phyloP scores from a whole-genome alignment of 1,284 basidiomycete species.

The Malassezia yamatoensis region DNA sequence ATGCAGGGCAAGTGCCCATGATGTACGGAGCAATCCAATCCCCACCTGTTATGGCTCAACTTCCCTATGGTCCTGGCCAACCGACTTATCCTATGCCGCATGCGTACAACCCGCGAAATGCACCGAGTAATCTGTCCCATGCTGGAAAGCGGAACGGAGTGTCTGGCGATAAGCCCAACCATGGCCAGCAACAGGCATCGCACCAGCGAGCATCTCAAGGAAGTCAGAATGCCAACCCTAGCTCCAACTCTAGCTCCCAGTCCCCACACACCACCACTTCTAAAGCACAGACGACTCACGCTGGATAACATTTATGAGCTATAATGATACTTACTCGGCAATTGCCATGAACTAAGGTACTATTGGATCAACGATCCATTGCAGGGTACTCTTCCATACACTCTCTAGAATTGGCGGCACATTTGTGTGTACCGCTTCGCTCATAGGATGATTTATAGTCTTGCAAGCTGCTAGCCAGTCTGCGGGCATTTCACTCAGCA shows the following conservation, averaged over 20 bases:
- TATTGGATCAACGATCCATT: neutral
- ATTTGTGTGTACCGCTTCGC: too few species aligned
- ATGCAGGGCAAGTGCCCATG: neutral
- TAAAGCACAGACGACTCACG: too few species aligned
- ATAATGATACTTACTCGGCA: too few species aligned
- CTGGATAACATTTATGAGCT: too few species aligned
- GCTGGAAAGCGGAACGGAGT: neutral
- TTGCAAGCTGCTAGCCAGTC: slow-evolving; percentile 4
- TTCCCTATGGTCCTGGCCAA: neutral
- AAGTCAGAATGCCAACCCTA: too few species aligned
- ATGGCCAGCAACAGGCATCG: neutral
- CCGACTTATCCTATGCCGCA: neutral
- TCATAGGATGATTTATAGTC: too few species aligned
- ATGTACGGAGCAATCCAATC: slow-evolving; percentile 1
- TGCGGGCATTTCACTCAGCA: slow-evolving; percentile 11
- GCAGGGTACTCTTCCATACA: neutral
- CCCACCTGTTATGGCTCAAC: neutral
- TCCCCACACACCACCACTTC: too few species aligned
- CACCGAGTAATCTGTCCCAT: neutral
- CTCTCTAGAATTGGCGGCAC: too few species aligned
- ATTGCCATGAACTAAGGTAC: neutral
- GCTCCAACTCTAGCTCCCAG: too few species aligned
- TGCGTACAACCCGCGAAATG: neutral
- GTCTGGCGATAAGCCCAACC: neutral
- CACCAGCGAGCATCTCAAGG: too few species aligned